Conservation (phyloP, 75 land plant genomes). For the Picea sitchensis region DNA sequence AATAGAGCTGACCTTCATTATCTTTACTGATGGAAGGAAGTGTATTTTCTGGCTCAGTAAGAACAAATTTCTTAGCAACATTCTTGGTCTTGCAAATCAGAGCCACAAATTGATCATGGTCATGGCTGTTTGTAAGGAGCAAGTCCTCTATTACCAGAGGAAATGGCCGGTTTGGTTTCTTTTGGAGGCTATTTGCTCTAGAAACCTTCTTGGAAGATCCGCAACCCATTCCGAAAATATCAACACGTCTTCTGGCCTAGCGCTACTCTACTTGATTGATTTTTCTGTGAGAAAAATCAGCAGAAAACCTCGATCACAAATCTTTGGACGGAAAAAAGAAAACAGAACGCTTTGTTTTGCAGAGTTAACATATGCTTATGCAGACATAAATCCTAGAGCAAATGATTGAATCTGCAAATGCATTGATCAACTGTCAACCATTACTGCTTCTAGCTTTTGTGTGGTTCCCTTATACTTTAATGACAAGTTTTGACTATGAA, state of each 20-base stretch:
- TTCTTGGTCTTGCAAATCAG: conserved; percentile 2
- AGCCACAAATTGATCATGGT: conserved; percentile 1
- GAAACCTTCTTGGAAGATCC: conserved; percentile 3
- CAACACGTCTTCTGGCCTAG: neutral
- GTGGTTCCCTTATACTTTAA: neutral
- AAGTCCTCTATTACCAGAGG: conserved; percentile 7
- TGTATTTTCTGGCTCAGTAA: neutral
- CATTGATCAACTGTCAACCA: neutral
- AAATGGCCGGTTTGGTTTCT: neutral
- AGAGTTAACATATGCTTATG: neutral
- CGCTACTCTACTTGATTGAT: neutral
- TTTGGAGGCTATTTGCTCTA: neutral
- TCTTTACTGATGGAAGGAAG: conserved; percentile 1
- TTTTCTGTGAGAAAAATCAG: neutral
- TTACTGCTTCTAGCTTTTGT: neutral
- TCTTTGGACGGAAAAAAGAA: neutral
- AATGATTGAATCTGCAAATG: neutral
- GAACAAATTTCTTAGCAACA: neutral
- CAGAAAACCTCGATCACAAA: neutral
- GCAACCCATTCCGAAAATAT: neutral
- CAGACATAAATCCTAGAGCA: neutral
- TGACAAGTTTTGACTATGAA: too few species aligned
- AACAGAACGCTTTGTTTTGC: neutral
- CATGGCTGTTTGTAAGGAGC: conserved; percentile 4
- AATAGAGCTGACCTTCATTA: conserved; percentile 6